phyloP scores from a whole-genome alignment of 2,329 filamentous ascomycete genomes.

The Trichothecium roseum region DNA sequence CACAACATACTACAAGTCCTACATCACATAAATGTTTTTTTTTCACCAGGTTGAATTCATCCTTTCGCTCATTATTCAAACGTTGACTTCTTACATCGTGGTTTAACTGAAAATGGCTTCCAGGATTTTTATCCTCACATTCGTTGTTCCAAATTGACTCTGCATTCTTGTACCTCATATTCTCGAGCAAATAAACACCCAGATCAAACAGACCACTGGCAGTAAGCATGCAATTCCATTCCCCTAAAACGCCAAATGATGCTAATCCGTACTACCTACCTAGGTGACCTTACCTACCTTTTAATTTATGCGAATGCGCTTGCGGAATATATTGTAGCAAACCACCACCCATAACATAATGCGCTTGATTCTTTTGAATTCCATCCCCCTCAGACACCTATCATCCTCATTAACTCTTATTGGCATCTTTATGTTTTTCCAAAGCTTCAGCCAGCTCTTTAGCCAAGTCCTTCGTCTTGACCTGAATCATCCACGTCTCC shows the following conservation, averaged over 20 bases:
- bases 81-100: no score
- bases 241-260: background rate
- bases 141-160: no score
- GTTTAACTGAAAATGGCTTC: no score
- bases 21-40: no score
- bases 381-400: background rate
- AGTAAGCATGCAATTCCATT: background rate
- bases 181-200: no score
- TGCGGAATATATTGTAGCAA: background rate
- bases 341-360: background rate
- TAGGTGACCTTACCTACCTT: background rate
- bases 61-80: no score
- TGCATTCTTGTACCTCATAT: no score
- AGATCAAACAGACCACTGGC: no score
- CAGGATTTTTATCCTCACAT: no score
- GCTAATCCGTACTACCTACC: background rate
- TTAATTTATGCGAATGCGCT: background rate
- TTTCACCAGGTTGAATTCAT: no score
- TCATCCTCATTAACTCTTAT: conserved; percentile 33
- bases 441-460: conserved; percentile 38
- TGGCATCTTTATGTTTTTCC: conserved; percentile 44
- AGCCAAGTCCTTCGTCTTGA: conserved; percentile 54
- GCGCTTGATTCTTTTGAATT: no score
- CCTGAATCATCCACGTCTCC: conserved; percentile 62
- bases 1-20: no score